phyloP scores from a whole-genome alignment of 306 rosid species.

The Cucumis hystrix region DNA sequence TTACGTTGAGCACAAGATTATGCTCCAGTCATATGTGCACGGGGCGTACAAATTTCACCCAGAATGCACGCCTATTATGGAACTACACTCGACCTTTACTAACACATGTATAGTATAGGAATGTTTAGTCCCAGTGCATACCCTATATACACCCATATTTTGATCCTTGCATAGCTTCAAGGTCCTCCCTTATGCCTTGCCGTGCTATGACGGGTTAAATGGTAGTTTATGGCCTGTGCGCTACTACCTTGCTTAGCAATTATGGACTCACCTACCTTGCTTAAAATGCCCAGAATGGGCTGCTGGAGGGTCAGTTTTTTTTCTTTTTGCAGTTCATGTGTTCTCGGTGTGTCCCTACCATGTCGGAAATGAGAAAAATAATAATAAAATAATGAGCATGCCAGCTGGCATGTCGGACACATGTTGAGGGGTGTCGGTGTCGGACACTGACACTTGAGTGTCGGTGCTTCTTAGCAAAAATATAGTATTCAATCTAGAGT shows the following conservation, averaged over 20 bases:
- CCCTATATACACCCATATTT: background rate
- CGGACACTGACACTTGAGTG: too few species aligned
- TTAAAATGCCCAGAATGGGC: too few species aligned
- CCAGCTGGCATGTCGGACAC: too few species aligned
- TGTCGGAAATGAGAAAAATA: too few species aligned
- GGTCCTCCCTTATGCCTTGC: background rate
- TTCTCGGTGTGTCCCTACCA: too few species aligned
- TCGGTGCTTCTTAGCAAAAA: too few species aligned
- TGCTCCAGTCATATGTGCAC: background rate
- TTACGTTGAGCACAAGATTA: background rate
- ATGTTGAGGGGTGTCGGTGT: too few species aligned
- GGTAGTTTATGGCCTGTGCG: background rate
- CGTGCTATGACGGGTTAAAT: background rate
- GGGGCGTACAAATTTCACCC: background rate
- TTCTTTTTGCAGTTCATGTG: too few species aligned
- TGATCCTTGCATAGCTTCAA: background rate
- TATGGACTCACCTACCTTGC: background rate
- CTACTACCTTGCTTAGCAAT: background rate
- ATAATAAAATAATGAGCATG: too few species aligned
- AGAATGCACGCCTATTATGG: background rate
- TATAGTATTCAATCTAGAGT: background rate
- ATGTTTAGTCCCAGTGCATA: background rate
- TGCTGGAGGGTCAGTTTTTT: too few species aligned
- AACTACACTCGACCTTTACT: background rate
- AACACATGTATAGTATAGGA: background rate